phyloP scores from a whole-genome alignment of 768 basidiomycete genomes.

The Lactarius quietus region DNA sequence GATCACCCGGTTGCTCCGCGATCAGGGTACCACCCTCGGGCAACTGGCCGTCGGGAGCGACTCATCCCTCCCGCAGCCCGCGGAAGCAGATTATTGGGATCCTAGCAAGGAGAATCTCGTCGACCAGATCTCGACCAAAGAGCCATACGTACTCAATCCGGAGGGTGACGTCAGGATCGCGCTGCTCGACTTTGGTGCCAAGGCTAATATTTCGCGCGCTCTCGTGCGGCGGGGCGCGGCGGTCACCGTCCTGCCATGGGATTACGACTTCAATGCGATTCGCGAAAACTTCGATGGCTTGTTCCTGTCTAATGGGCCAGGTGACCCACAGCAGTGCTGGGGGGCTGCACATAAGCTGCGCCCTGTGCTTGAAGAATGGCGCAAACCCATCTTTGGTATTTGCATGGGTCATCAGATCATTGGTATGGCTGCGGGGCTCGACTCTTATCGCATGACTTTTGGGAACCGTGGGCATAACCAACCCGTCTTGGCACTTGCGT shows the following conservation, averaged over 20 bases:
- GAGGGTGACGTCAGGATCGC: constrained; percentile 87
- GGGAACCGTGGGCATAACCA: constrained; percentile 99
- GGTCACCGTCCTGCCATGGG: constrained; percentile 96
- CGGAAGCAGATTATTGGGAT: constrained; percentile 82
- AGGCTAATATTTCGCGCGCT: constrained; percentile 94
- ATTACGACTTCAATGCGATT: constrained; percentile 91
- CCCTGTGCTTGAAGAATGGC: constrained; percentile 82
- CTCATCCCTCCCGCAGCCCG: constrained; percentile 54
- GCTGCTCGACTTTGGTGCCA: constrained; percentile 94
- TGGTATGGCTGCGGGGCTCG: constrained; percentile 94
- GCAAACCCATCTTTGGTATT: constrained; percentile 93
- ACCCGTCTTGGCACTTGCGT: constrained; percentile 94
- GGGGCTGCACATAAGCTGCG: constrained; percentile 78
- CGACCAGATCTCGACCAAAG: constrained; percentile 84
- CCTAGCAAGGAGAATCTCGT: constrained; percentile 91
- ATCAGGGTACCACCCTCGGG: constrained; percentile 96
- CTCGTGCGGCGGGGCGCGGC: constrained; percentile 88
- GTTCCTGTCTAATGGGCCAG: constrained; percentile 96
- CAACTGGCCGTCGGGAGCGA: constrained; percentile 82
- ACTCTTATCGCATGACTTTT: constrained; percentile 98
- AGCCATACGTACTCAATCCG: constrained; percentile 82
- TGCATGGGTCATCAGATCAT: constrained; percentile 99
- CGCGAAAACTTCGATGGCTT: constrained; percentile 91
- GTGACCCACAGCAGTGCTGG: constrained; percentile 87
- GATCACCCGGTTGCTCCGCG: constrained; percentile 87